A percentile compares a stretch with the other conserved stretches of the same genome.
These are phyloP conservation scores for Fusarium sulawesiense DNA, from an alignment of 2,329 filamentous ascomycete species.

Conservation along the genomic window DNA sequence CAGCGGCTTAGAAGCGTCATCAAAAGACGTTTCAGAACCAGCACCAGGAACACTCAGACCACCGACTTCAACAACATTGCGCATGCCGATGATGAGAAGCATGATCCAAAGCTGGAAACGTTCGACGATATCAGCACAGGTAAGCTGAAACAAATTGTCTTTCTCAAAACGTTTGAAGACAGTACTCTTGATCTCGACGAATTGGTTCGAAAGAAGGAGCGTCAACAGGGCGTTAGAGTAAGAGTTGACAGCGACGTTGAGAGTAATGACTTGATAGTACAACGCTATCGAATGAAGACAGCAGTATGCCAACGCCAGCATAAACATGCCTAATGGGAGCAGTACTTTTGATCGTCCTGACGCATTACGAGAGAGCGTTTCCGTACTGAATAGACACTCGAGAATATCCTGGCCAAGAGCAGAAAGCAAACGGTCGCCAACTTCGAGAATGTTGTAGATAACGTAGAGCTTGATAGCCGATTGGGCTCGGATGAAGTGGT, in stretches of 20 bases:
- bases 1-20: constrained; percentile 67
- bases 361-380: constrained; percentile 87
- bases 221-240: constrained; percentile 97
- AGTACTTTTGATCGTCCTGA: constrained; percentile 92
- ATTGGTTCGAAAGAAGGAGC: constrained; percentile 94
- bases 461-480: constrained; percentile 98
- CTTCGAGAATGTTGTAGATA: constrained; percentile 97
- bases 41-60: constrained; percentile 75
- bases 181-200: constrained; percentile 97
- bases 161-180: constrained; percentile 99
- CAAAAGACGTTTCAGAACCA: constrained; percentile 60
- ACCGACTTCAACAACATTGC: constrained; percentile 96
- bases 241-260: constrained; percentile 98
- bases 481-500: constrained; percentile 95
- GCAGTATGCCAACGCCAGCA: constrained; percentile 87
- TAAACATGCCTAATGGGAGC: constrained; percentile 89
- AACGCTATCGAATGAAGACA: constrained; percentile 86
- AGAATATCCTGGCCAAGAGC: constrained; percentile 95
- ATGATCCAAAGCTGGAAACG: constrained; percentile 98
- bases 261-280: constrained; percentile 97
- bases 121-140: constrained; percentile 96
- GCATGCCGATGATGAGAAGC: constrained; percentile 93
- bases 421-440: constrained; percentile 88
- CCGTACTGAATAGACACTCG: constrained; percentile 92
- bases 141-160: constrained; percentile 95